These are phyloP conservation scores for Lactarius trivialis DNA, from an alignment of 768 basidiomycete genomes.

Conservation along the genomic window DNA sequence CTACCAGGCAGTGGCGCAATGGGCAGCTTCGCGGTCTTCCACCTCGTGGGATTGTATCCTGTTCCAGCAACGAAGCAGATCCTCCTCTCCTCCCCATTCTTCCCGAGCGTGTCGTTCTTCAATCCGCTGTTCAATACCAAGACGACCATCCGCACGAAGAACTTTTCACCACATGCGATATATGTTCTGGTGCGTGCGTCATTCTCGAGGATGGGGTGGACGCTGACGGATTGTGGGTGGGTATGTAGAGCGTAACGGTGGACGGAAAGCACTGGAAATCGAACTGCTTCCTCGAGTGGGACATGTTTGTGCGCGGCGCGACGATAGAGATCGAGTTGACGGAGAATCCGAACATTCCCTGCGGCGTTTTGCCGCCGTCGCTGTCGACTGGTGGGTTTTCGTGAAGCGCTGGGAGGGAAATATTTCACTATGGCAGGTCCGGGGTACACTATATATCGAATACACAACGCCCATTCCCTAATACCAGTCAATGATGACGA, in stretches of 20 bases:
- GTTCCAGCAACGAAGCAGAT: constrained; percentile 54
- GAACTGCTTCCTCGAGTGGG: constrained; percentile 61
- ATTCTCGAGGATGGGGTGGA: background rate
- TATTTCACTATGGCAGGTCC: background rate
- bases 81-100: constrained; percentile 56
- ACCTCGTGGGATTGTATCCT: constrained; percentile 55
- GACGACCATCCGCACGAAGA: constrained; percentile 45
- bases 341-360: constrained; percentile 45
- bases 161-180: constrained; percentile 44
- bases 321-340: constrained; percentile 51
- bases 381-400: constrained; percentile 55
- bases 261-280: constrained; percentile 54
- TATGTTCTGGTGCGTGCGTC: constrained; percentile 44
- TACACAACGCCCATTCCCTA: background rate
- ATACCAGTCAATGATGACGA: background rate
- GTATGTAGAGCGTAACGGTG: constrained; percentile 45
- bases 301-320: constrained; percentile 48
- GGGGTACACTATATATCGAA: background rate
- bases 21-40: constrained; percentile 55
- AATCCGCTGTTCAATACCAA: constrained; percentile 53
- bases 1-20: constrained; percentile 43
- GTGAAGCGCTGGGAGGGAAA: background rate
- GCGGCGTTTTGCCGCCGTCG: constrained; percentile 56
- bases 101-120: constrained; percentile 52
- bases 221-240: background rate